phyloP scores from a whole-genome alignment of 2,329 filamentous ascomycete species.

The Orbilia blumenaviensis region DNA sequence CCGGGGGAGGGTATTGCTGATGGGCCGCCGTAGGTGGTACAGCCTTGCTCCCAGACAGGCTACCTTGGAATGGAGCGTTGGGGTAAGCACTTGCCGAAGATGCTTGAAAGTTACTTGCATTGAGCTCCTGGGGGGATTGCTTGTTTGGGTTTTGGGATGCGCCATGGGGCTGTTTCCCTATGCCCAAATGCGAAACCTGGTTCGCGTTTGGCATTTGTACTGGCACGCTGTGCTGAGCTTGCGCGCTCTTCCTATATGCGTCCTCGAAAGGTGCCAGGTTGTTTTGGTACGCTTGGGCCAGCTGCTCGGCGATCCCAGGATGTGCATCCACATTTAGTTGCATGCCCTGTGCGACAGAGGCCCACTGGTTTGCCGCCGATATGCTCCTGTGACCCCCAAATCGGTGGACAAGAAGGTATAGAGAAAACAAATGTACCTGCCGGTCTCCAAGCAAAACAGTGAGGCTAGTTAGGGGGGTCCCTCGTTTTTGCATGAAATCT shows the following conservation, averaged over 20 bases:
- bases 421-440: slow-evolving; percentile 75
- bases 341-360: slow-evolving; percentile 72
- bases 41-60: slow-evolving; percentile 6
- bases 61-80: slow-evolving; percentile 17
- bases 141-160: slow-evolving; percentile 46
- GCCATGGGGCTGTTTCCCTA: slow-evolving; percentile 53
- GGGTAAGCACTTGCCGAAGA: slow-evolving; percentile 7
- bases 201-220: slow-evolving; percentile 43
- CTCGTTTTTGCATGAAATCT: slow-evolving; percentile 78
- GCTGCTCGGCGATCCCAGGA: slow-evolving; percentile 73
- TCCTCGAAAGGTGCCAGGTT: slow-evolving; percentile 55
- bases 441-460: slow-evolving; percentile 76
- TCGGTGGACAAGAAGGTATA: slow-evolving; percentile 81
- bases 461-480: slow-evolving; percentile 76
- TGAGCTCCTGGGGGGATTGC: slow-evolving; percentile 52
- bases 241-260: slow-evolving; percentile 54
- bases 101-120: not conserved
- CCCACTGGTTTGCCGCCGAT: slow-evolving; percentile 76
- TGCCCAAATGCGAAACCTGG: slow-evolving; percentile 47
- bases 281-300: slow-evolving; percentile 61
- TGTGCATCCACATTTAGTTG: slow-evolving; percentile 71
- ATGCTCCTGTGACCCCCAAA: slow-evolving; percentile 80
- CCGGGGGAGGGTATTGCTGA: slow-evolving; percentile 23
- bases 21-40: slow-evolving; percentile 3
- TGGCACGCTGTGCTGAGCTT: slow-evolving; percentile 53